phyloP scores from a whole-genome alignment of 441 rosid genomes.

The Biscutella auriculata region DNA sequence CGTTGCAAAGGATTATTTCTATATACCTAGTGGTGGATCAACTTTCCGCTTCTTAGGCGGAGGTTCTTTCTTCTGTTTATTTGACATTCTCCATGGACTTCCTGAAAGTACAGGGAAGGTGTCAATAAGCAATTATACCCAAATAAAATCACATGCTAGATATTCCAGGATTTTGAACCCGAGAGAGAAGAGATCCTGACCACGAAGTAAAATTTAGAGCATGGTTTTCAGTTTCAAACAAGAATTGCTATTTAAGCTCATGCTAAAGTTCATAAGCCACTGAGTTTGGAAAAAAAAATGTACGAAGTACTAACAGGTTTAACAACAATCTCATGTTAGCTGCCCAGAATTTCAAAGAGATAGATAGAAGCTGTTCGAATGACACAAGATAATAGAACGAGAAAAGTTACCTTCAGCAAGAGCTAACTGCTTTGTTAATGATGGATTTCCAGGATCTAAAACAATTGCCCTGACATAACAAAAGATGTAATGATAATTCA shows the following conservation, averaged over 20 bases:
- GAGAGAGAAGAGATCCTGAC: conserved; percentile 7
- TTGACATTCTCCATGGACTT: conserved; percentile 51
- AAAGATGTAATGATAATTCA: conserved; percentile 11
- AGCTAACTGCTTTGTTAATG: conserved; percentile 62
- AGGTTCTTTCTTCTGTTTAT: conserved; percentile 61
- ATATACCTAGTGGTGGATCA: conserved; percentile 68
- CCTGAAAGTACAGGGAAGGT: conserved; percentile 35
- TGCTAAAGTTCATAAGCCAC: conserved; percentile 2
- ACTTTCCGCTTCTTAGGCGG: conserved; percentile 73
- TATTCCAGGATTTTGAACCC: conserved; percentile 2
- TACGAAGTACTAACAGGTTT: conserved; percentile 6
- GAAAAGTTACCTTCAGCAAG: conserved; percentile 70
- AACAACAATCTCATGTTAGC: conserved; percentile 6
- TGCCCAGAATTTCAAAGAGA: background rate
- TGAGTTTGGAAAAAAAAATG: background rate
- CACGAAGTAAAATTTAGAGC: conserved; percentile 8
- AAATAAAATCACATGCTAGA: background rate
- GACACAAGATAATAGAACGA: background rate
- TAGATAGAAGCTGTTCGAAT: background rate
- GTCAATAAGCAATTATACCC: conserved; percentile 1
- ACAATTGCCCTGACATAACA: conserved; percentile 74
- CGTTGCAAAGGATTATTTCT: background rate
- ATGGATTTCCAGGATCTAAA: conserved; percentile 75
- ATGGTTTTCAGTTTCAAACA: conserved; percentile 12
- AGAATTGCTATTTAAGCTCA: background rate